Percentiles rank a stretch among this genome's conserved stretches.
These are phyloP conservation scores for Warburgia ugandensis DNA, from an alignment of 164 flowering plant species.

Conservation along the genomic window DNA sequence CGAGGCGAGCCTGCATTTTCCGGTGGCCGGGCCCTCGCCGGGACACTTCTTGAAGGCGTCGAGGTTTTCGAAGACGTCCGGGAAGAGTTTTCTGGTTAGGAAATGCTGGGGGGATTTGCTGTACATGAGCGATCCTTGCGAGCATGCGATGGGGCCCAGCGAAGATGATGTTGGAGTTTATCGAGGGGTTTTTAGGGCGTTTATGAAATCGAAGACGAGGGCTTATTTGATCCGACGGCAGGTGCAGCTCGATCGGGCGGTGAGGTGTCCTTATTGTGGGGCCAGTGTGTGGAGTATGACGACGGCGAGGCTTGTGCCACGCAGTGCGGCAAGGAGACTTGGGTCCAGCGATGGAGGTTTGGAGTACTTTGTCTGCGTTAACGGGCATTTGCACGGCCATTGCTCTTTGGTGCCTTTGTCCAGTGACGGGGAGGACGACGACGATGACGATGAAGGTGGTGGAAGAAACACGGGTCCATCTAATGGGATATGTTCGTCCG, in stretches of 20 bases:
- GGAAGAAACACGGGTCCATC: no score
- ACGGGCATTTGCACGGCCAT: constrained; percentile 84
- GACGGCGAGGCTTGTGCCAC: constrained; percentile 59
- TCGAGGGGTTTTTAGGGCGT: constrained; percentile 69
- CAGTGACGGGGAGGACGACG: constrained; percentile 29
- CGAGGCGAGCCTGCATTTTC: constrained; percentile 40
- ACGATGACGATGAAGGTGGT: constrained; percentile 2
- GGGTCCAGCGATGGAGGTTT: constrained; percentile 56
- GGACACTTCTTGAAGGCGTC: constrained; percentile 51
- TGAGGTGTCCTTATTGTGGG: constrained; percentile 76
- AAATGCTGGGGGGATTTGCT: constrained; percentile 53
- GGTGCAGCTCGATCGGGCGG: constrained; percentile 43
- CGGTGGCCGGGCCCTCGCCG: constrained; percentile 23
- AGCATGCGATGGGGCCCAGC: constrained; percentile 41
- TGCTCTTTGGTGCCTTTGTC: constrained; percentile 70
- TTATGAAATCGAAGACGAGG: constrained; percentile 51
- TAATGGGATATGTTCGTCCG: no score
- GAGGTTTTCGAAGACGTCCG: constrained; percentile 89
- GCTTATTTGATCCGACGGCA: constrained; percentile 42
- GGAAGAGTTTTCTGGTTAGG: constrained; percentile 61
- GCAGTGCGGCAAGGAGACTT: constrained; percentile 59
- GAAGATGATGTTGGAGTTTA: constrained; percentile 65
- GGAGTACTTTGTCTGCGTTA: constrained; percentile 83
- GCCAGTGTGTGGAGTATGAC: constrained; percentile 95
- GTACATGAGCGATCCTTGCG: constrained; percentile 85